Percentiles rank a stretch among this genome's conserved stretches.
Conservation (phyloP, 306 rosid species). For the Vigna nakashimae region DNA sequence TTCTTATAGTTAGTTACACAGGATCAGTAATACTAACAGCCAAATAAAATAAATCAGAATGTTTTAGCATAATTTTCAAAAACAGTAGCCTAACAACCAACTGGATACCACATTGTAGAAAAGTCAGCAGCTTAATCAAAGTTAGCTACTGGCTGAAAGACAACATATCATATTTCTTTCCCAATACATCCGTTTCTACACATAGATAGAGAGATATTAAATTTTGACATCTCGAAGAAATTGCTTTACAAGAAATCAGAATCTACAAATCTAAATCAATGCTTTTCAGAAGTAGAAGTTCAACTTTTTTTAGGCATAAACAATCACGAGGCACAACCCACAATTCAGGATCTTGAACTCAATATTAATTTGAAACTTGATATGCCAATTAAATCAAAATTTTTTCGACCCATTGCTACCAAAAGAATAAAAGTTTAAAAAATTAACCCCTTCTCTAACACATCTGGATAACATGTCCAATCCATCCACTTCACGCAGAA, state of each 20-base stretch:
- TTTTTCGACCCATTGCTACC: slow-evolving; percentile 1
- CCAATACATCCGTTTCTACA: background rate
- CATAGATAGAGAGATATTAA: background rate
- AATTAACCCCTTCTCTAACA: slow-evolving; percentile 2
- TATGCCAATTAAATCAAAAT: slow-evolving; percentile 23
- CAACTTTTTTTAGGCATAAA: background rate
- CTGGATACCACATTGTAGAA: background rate
- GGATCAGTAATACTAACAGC: slow-evolving; percentile 13
- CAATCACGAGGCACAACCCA: background rate
- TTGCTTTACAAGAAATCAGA: background rate
- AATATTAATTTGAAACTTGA: background rate
- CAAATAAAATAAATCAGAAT: slow-evolving; percentile 18
- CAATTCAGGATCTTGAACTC: background rate
- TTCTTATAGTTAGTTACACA: slow-evolving; percentile 27
- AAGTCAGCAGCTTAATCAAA: slow-evolving; percentile 23
- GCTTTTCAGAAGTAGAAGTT: slow-evolving; percentile 25
- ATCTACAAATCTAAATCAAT: slow-evolving; percentile 6
- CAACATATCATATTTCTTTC: slow-evolving; percentile 7
- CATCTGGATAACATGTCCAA: background rate
- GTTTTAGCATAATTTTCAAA: background rate
- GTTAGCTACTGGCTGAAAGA: slow-evolving; percentile 5
- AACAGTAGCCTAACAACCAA: slow-evolving; percentile 31
- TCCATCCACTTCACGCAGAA: slow-evolving; percentile 11
- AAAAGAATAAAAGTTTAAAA: background rate
- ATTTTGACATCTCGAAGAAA: background rate